Conservation (phyloP, 2,329 filamentous ascomycete genomes). For the Diaporthe sp. region DNA sequence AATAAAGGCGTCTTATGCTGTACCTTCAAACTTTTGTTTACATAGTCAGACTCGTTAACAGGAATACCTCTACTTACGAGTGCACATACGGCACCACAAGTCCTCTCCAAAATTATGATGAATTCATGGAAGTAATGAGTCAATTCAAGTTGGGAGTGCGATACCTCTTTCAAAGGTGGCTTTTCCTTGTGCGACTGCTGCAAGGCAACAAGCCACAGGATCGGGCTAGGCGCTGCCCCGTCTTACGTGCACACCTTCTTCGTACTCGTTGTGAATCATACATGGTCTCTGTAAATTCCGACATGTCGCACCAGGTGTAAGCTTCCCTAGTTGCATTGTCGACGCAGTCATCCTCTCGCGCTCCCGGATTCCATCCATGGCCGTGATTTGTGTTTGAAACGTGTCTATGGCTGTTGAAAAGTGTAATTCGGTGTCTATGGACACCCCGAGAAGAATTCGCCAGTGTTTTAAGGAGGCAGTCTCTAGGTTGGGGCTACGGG, state of each 20-base stretch:
- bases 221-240: not conserved
- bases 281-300: not conserved
- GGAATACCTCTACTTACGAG: not conserved
- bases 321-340: not conserved
- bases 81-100: not conserved
- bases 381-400: not conserved
- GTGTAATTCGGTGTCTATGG: not conserved
- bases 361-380: not conserved
- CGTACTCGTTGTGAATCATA: not conserved
- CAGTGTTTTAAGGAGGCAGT: constrained; percentile 24
- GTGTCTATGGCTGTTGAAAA: not conserved
- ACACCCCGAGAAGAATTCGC: constrained; percentile 13
- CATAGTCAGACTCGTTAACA: not conserved
- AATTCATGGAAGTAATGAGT: not conserved
- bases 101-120: not conserved
- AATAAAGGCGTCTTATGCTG: not conserved
- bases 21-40: not conserved
- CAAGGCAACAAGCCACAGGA: too few relatives aligned
- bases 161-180: not conserved
- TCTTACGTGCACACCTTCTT: not conserved
- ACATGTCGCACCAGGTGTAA: not conserved
- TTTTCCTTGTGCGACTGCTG: not conserved
- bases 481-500: not conserved
- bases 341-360: not conserved
- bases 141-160: not conserved